Evolutionary conservation across 2,329 filamentous ascomycete genomes (phyloP).

Genomic region (Penicillium fuscoglaucum): DNA sequence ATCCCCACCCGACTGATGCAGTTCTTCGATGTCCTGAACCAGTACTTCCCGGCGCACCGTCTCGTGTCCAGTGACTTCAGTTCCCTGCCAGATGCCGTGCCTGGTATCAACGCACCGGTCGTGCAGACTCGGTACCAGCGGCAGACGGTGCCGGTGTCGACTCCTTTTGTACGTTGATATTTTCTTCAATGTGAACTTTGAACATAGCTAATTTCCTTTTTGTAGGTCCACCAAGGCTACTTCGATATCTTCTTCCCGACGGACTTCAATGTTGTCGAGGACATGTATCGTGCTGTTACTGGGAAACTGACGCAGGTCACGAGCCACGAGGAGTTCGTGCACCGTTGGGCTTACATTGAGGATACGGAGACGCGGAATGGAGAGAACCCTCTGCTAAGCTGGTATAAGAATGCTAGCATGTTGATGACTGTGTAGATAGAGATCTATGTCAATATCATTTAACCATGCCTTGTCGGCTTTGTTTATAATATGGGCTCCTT

Average conservation of each 20-base stretch:
- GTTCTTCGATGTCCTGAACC: conserved; percentile 88
- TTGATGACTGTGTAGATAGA: conserved; percentile 73
- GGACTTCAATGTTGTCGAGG: conserved; percentile 86
- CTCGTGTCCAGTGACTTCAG: conserved; percentile 90
- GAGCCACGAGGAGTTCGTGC: conserved; percentile 88
- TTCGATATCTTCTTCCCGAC: conserved; percentile 99
- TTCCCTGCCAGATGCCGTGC: conserved; percentile 75
- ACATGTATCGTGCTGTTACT: conserved; percentile 88
- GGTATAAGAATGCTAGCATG: conserved; percentile 95
- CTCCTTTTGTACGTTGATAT: conserved; percentile 70
- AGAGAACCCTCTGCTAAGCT: conserved; percentile 87
- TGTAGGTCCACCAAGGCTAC: conserved; percentile 91
- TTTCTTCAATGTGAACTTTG: background rate
- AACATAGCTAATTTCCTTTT: conserved; percentile 9
- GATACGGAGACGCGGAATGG: conserved; percentile 86
- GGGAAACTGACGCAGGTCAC: conserved; percentile 84
- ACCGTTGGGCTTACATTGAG: conserved; percentile 83
- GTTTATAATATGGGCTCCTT: background rate
- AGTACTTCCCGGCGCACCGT: conserved; percentile 85
- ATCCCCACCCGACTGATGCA: conserved; percentile 93
- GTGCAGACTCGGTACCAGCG: conserved; percentile 92
- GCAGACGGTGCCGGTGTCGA: conserved; percentile 83
- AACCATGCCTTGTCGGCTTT: background rate
- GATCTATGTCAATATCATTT: background rate
- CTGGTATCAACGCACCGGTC: conserved; percentile 86